Conservation (phyloP, 441 rosid genomes). For the Gossypium schwendimanii region DNA sequence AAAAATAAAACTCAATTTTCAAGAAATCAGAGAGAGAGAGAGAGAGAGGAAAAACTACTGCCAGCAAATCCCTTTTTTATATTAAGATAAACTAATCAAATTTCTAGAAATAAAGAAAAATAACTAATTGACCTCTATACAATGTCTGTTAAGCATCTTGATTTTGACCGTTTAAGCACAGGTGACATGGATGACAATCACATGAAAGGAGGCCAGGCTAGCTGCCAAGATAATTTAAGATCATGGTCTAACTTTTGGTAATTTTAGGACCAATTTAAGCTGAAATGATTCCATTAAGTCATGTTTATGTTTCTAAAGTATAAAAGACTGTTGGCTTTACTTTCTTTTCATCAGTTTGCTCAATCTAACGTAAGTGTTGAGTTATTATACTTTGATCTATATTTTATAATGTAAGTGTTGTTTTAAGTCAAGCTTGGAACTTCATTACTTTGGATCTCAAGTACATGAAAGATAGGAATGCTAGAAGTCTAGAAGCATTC, state of each 20-base stretch:
- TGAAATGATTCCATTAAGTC: not conserved
- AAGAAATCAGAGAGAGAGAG: not conserved
- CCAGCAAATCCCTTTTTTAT: not conserved
- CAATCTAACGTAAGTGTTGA: not conserved
- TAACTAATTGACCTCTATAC: not conserved
- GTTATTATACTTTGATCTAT: not conserved
- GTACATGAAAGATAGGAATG: not conserved
- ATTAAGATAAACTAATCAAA: not conserved
- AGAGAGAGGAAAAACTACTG: not conserved
- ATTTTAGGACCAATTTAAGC: not conserved
- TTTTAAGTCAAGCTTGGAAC: conserved; percentile 4
- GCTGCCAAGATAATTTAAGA: not conserved
- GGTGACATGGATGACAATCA: not conserved
- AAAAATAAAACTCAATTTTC: not conserved
- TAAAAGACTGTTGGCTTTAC: not conserved
- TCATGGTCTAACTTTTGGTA: not conserved
- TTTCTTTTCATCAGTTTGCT: not conserved
- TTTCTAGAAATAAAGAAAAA: not conserved
- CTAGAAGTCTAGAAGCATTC: not conserved
- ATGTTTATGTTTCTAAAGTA: not conserved
- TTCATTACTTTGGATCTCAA: not conserved
- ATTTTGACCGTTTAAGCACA: not conserved
- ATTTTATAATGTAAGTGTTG: not conserved
- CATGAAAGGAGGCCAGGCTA: not conserved
- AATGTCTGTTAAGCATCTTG: not conserved